Evolutionary conservation across 148 eudicot genomes (phyloP).

Genomic region (Chenopodium quinoa): DNA sequence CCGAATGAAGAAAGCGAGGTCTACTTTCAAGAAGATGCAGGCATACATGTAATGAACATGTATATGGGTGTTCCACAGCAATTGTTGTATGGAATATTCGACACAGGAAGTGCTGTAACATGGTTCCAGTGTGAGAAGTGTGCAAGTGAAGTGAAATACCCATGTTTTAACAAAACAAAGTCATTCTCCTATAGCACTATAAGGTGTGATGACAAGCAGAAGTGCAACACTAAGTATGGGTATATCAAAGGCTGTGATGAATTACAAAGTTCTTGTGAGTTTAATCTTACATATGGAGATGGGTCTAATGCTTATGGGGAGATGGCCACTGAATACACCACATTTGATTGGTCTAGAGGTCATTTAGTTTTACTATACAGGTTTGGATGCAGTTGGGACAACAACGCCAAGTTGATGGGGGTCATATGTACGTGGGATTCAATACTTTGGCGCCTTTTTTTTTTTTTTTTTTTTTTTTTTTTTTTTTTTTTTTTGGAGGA

Average conservation of each 20-base stretch:
- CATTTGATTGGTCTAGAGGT: not conserved
- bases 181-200: not conserved
- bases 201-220: not conserved
- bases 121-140: constrained; percentile 9
- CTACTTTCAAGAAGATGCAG: not conserved
- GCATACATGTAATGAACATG: not conserved
- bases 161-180: not conserved
- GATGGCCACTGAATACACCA: not conserved
- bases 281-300: not conserved
- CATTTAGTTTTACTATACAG: too few relatives aligned
- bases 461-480: too few relatives aligned
- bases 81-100: constrained; percentile 1
- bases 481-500: too few relatives aligned
- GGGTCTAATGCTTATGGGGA: not conserved
- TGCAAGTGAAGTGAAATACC: not conserved
- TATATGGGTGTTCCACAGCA: not conserved
- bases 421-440: too few relatives aligned
- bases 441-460: too few relatives aligned
- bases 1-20: not conserved
- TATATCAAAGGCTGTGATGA: not conserved
- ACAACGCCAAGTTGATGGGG: too few relatives aligned
- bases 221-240: not conserved
- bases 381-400: too few relatives aligned
- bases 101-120: constrained; percentile 4
- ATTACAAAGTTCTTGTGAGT: not conserved